Evolutionary conservation across 306 rosid species (phyloP).

Genomic region (Echinosophora koreensis): DNA sequence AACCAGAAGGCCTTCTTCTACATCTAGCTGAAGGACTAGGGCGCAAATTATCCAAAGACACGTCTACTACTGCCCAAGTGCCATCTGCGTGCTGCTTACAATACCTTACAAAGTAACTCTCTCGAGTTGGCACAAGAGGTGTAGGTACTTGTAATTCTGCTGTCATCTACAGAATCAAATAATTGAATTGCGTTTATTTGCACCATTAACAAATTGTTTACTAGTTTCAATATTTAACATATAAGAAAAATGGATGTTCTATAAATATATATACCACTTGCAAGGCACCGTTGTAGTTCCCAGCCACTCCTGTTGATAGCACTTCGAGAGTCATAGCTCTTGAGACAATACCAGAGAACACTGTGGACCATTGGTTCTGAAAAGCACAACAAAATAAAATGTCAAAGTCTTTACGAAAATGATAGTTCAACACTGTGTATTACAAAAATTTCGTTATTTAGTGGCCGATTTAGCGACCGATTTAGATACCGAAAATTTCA

Average conservation of each 20-base stretch:
- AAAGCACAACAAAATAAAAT: not conserved
- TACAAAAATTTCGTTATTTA: too few species aligned
- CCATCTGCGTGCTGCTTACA: constrained; percentile 93
- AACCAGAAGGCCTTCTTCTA: constrained; percentile 93
- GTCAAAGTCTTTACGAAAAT: not conserved
- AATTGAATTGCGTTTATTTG: not conserved
- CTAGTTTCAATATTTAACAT: not conserved
- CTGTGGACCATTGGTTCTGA: constrained; percentile 89
- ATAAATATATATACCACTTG: constrained; percentile 73
- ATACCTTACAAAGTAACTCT: constrained; percentile 93
- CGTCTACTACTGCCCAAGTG: constrained; percentile 96
- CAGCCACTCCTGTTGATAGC: constrained; percentile 94
- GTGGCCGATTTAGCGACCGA: too few species aligned
- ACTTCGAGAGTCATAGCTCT: constrained; percentile 95
- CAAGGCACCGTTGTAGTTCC: constrained; percentile 93
- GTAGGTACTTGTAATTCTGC: constrained; percentile 97
- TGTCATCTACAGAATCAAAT: constrained; percentile 70
- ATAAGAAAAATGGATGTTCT: not conserved
- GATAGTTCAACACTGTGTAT: not conserved
- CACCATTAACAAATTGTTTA: not conserved
- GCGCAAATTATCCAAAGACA: constrained; percentile 83
- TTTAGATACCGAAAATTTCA: too few species aligned
- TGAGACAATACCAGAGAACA: constrained; percentile 90
- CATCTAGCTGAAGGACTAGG: constrained; percentile 75
- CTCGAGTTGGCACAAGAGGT: constrained; percentile 91